Evolutionary conservation across 306 rosid species (phyloP).

Genomic region (Glycine soja): DNA sequence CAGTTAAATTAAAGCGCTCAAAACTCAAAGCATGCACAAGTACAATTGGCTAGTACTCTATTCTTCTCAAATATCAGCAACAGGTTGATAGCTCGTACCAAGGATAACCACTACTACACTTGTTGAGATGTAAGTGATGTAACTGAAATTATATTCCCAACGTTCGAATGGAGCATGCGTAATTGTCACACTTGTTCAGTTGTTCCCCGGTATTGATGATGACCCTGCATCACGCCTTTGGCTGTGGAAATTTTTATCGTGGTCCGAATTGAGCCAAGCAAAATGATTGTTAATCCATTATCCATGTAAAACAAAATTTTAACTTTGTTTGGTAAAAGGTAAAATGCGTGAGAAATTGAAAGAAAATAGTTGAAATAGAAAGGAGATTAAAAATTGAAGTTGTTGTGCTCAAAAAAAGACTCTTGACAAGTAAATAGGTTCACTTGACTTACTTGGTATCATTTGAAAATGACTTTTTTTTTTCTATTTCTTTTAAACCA

Average conservation of each 20-base stretch:
- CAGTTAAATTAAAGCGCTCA: constrained; percentile 46
- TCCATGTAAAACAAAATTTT: too few species aligned
- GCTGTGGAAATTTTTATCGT: not conserved
- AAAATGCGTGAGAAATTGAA: too few species aligned
- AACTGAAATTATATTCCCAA: constrained; percentile 3
- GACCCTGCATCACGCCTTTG: constrained; percentile 28
- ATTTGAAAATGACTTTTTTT: too few species aligned
- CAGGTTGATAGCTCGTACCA: not conserved
- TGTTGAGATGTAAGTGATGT: not conserved
- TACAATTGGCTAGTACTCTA: not conserved
- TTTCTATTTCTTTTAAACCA: too few species aligned
- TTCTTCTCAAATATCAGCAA: not conserved
- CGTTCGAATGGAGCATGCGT: not conserved
- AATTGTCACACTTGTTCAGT: not conserved
- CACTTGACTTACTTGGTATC: too few species aligned
- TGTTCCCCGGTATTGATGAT: constrained; percentile 26
- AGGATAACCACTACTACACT: too few species aligned
- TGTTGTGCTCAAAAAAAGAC: too few species aligned
- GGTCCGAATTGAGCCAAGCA: not conserved
- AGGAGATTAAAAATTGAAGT: too few species aligned
- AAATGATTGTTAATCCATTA: constrained; percentile 20
- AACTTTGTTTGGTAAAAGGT: too few species aligned
- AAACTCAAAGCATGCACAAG: not conserved
- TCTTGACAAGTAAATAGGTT: too few species aligned
- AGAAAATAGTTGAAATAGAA: too few species aligned